Evolutionary conservation across 139 green algal genomes (phyloP).

Genomic region (Ostreobium quekettii): DNA sequence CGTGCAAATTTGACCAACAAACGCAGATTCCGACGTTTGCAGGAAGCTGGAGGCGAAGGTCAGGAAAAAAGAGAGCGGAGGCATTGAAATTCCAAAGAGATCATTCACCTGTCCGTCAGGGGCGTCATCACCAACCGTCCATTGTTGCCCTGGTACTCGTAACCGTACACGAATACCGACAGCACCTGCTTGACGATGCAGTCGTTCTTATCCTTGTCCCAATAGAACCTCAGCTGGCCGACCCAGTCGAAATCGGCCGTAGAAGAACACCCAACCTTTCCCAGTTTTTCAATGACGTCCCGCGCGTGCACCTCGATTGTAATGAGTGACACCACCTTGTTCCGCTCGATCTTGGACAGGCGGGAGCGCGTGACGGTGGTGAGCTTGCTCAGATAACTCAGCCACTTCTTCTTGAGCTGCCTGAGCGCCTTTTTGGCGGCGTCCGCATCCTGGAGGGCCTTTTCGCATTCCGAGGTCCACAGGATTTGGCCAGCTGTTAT

Average conservation of each 20-base stretch:
- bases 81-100: too few species aligned
- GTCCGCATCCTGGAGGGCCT: conserved; percentile 58
- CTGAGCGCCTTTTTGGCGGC: conserved; percentile 45
- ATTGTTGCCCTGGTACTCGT: conserved; percentile 70
- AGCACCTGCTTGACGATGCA: conserved; percentile 73
- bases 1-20: too few species aligned
- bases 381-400: conserved; percentile 79
- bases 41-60: too few species aligned
- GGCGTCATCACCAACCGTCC: conserved; percentile 56
- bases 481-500: conserved; percentile 81
- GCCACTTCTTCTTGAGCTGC: conserved; percentile 76
- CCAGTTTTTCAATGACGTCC: conserved; percentile 76
- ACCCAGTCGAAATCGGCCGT: conserved; percentile 68
- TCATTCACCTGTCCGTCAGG: conserved; percentile 37
- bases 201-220: conserved; percentile 63
- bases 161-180: conserved; percentile 66
- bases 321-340: conserved; percentile 72
- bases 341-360: conserved; percentile 70
- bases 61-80: too few species aligned
- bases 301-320: conserved; percentile 75
- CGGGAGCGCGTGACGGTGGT: conserved; percentile 63
- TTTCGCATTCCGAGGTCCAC: conserved; percentile 82
- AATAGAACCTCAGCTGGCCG: conserved; percentile 75
- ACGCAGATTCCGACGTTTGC: too few species aligned
- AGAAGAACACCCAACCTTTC: conserved; percentile 44